Conservation (phyloP, 371 early-diverging fungal genomes). For the Haplosporangium sp. region DNA sequence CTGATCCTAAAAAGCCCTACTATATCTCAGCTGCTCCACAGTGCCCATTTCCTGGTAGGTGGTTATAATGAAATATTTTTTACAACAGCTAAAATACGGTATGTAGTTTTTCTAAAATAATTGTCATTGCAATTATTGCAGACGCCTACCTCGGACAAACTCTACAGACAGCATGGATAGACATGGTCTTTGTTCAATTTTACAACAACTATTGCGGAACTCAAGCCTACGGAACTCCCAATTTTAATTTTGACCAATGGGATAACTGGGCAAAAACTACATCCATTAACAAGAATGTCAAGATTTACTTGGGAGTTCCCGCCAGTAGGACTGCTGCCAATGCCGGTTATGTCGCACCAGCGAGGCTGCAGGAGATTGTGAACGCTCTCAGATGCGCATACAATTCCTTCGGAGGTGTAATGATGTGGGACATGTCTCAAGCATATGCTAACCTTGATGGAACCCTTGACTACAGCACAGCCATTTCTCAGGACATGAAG, state of each 20-base stretch:
- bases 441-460: slow-evolving; percentile 35
- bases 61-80: no score
- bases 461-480: slow-evolving; percentile 8
- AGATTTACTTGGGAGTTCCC: slow-evolving; percentile 71
- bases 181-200: slow-evolving; percentile 74
- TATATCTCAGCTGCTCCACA: slow-evolving; percentile 81
- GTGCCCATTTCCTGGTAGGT: slow-evolving; percentile 76
- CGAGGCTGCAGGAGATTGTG: slow-evolving; percentile 55
- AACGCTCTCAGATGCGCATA: slow-evolving; percentile 55
- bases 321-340: slow-evolving; percentile 71
- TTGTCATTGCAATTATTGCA: background rate
- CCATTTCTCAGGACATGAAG: slow-evolving; percentile 30
- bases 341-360: slow-evolving; percentile 66
- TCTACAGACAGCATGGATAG: slow-evolving; percentile 42
- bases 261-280: slow-evolving; percentile 73
- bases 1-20: slow-evolving; percentile 59
- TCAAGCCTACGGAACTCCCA: slow-evolving; percentile 58
- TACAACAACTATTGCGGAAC: slow-evolving; percentile 80
- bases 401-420: slow-evolving; percentile 74
- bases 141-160: slow-evolving; percentile 41
- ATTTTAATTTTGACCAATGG: slow-evolving; percentile 77
- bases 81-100: no score
- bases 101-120: no score
- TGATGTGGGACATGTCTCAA: slow-evolving; percentile 69
- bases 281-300: slow-evolving; percentile 69